phyloP scores from a whole-genome alignment of 73 alveolate species.

The Paramecium pentaurelia region DNA sequence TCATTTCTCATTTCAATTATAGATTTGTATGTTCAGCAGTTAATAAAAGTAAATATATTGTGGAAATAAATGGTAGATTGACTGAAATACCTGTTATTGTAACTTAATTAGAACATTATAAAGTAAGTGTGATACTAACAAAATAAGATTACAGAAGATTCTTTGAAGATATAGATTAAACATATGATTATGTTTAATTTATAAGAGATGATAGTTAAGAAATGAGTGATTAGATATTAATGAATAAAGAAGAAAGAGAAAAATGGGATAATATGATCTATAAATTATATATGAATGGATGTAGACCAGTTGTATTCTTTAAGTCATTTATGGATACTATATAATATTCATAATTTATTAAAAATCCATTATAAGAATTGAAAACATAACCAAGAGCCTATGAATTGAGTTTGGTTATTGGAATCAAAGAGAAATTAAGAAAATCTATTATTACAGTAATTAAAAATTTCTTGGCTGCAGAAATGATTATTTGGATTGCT shows the following conservation, averaged over 20 bases:
- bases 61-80: not conserved
- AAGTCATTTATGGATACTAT: not conserved
- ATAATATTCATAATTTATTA: not conserved
- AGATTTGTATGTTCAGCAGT: not conserved
- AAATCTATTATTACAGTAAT: not conserved
- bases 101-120: not conserved
- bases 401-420: not conserved
- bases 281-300: not conserved
- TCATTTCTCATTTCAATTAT: not conserved
- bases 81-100: not conserved
- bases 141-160: not conserved
- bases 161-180: not conserved
- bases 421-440: not conserved
- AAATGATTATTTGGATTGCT: constrained; percentile 10
- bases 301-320: constrained; percentile 18
- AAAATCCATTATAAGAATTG: constrained; percentile 2
- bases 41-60: not conserved
- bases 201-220: constrained; percentile 39
- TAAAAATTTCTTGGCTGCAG: not conserved
- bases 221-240: not conserved
- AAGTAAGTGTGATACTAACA: not conserved
- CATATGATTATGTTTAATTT: constrained; percentile 5
- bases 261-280: not conserved
- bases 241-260: not conserved
- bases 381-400: not conserved